phyloP scores from a whole-genome alignment of 371 early-diverging fungal genomes.

The Mortierella sp. region DNA sequence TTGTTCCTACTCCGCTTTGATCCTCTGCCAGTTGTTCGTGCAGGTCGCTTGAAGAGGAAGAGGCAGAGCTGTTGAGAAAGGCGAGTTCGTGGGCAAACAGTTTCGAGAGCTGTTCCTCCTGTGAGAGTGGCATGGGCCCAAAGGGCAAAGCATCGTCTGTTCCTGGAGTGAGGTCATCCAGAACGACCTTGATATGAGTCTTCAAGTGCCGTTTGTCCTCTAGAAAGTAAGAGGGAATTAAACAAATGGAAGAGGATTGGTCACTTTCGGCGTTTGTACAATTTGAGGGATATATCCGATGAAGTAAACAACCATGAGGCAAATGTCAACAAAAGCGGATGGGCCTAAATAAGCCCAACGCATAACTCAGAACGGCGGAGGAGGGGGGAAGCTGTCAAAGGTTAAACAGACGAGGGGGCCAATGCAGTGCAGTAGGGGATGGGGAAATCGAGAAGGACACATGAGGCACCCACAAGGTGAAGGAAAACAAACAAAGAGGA shows the following conservation, averaged over 20 bases:
- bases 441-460: neutral
- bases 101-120: slow-evolving; percentile 48
- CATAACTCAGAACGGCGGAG: too few relatives aligned
- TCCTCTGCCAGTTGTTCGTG: slow-evolving; percentile 15
- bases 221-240: slow-evolving; percentile 40
- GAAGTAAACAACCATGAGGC: slow-evolving; percentile 53
- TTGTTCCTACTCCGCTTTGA: neutral
- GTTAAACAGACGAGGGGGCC: too few relatives aligned
- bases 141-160: neutral
- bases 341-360: slow-evolving; percentile 7
- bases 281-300: slow-evolving; percentile 42
- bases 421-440: neutral
- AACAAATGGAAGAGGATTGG: neutral
- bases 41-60: slow-evolving; percentile 49
- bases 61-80: slow-evolving; percentile 42
- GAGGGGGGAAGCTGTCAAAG: too few relatives aligned
- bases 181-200: slow-evolving; percentile 49
- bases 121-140: slow-evolving; percentile 22
- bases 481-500: neutral
- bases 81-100: slow-evolving; percentile 44
- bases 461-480: neutral
- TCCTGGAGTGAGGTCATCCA: slow-evolving; percentile 26
- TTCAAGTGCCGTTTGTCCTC: slow-evolving; percentile 51
- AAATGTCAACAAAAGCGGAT: slow-evolving; percentile 42
- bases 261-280: neutral